Conservation (phyloP, 73 alveolate genomes). For the Blepharisma japonicum region DNA sequence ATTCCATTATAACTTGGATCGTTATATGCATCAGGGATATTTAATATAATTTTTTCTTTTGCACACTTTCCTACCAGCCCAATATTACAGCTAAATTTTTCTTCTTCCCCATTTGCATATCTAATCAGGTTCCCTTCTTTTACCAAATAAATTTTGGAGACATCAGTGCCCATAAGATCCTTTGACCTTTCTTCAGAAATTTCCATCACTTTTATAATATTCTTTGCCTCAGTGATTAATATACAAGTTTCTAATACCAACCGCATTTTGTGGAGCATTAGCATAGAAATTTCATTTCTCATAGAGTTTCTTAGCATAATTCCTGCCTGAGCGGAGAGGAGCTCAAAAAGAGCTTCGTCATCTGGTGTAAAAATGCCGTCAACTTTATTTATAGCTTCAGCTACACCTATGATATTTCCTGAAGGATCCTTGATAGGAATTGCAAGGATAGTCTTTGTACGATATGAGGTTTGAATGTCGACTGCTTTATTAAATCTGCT, state of each 20-base stretch:
- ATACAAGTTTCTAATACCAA: not conserved
- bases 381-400: constrained; percentile 42
- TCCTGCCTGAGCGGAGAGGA: constrained; percentile 37
- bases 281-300: constrained; percentile 1
- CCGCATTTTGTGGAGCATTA: not conserved
- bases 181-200: not conserved
- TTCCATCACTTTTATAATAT: not conserved
- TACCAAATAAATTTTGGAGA: not conserved
- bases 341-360: constrained; percentile 43
- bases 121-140: not conserved
- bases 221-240: not conserved
- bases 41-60: not conserved
- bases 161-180: not conserved
- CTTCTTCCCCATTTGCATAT: not conserved
- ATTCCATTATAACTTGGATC: constrained; percentile 36
- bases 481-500: constrained; percentile 61
- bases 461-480: constrained; percentile 47
- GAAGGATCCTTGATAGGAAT: constrained; percentile 46
- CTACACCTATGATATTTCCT: constrained; percentile 36
- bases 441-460: constrained; percentile 53
- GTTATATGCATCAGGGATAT: constrained; percentile 3
- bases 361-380: constrained; percentile 45
- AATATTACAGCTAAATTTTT: no score
- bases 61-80: constrained; percentile 26
- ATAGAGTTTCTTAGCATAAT: constrained; percentile 2